Percentiles rank a stretch among this genome's conserved stretches.
phyloP scores from a whole-genome alignment of 1,139 yeast genomes.

The Protomyces inundatus region DNA sequence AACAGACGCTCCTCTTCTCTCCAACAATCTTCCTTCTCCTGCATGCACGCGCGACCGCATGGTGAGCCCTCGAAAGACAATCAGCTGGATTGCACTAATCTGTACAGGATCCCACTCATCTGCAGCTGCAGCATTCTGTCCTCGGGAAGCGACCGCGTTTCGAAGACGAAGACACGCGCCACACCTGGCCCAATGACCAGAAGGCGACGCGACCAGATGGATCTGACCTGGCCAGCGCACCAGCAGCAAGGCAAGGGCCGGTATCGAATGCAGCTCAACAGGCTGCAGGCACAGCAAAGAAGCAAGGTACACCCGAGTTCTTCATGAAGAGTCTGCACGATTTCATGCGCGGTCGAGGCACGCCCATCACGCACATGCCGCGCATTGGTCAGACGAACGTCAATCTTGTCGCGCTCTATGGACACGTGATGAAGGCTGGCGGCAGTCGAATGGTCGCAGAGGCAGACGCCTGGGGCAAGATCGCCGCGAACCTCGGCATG shows the following conservation, averaged over 20 bases:
- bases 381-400: slow-evolving; percentile 3
- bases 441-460: slow-evolving; percentile 9
- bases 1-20: too few relatives aligned
- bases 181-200: not conserved
- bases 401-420: slow-evolving; percentile 12
- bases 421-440: slow-evolving; percentile 21
- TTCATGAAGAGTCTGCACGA: slow-evolving; percentile 11
- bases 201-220: not conserved
- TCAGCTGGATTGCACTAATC: too few relatives aligned
- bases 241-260: not conserved
- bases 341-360: slow-evolving; percentile 8
- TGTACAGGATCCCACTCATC: too few relatives aligned
- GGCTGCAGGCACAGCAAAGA: not conserved
- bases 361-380: slow-evolving; percentile 8
- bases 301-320: slow-evolving; percentile 4
- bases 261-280: not conserved
- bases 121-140: too few relatives aligned
- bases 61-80: too few relatives aligned
- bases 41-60: too few relatives aligned
- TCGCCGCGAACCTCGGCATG: slow-evolving; percentile 1
- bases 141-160: too few relatives aligned
- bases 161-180: too few relatives aligned
- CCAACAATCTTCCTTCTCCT: too few relatives aligned
- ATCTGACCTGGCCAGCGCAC: not conserved
- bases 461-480: not conserved